phyloP scores from a whole-genome alignment of 306 rosid genomes.

The Prunus kanzakura region DNA sequence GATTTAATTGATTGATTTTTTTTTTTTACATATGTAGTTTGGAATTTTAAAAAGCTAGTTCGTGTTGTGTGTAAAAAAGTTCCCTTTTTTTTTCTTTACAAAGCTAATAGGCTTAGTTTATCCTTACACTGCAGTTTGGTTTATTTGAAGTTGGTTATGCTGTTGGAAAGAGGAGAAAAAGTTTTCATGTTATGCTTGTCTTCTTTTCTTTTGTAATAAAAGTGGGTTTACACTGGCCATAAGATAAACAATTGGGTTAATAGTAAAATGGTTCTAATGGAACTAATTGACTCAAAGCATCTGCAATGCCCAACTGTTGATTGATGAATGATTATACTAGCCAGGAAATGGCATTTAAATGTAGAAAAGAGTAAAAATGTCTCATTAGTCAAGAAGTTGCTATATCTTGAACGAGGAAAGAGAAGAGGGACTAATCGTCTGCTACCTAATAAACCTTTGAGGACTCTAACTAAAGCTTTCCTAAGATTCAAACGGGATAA shows the following conservation, averaged over 20 bases:
- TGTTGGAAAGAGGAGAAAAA: slow-evolving; percentile 3
- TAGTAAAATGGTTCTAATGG: neutral
- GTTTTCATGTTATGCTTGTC: neutral
- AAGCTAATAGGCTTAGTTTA: neutral
- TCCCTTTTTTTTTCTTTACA: neutral
- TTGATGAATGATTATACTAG: neutral
- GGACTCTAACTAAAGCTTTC: neutral
- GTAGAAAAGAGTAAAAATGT: neutral
- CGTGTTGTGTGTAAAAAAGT: neutral
- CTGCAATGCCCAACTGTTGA: neutral
- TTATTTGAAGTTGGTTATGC: neutral
- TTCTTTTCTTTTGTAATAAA: neutral
- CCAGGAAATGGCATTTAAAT: neutral
- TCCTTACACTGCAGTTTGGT: neutral
- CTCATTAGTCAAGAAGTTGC: neutral
- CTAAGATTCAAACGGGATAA: neutral
- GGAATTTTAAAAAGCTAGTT: neutral
- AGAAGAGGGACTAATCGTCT: neutral
- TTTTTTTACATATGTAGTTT: neutral
- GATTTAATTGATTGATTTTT: neutral
- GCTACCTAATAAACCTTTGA: neutral
- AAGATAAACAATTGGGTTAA: neutral
- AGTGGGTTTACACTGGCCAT: neutral
- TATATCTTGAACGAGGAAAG: neutral
- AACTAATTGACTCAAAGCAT: neutral